phyloP scores from a whole-genome alignment of 345 rosid species.

The Nephelium lappaceum region DNA sequence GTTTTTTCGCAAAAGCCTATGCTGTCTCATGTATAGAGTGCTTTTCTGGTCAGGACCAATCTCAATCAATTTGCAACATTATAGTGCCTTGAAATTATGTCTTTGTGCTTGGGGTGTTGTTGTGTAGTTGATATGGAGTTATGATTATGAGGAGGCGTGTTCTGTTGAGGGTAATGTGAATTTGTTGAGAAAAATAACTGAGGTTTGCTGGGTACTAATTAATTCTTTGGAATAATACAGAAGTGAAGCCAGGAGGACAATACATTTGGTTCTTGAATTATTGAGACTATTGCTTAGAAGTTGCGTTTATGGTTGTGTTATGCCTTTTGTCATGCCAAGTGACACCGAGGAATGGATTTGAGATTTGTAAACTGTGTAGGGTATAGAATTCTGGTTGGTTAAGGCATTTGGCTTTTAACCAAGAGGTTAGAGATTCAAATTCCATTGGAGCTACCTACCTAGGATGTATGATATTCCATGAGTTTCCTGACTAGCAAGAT shows the following conservation, averaged over 20 bases:
- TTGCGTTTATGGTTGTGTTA: not conserved
- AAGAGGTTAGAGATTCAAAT: not conserved
- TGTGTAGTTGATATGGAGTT: not conserved
- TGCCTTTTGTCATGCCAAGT: not conserved
- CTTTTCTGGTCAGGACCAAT: too few relatives aligned
- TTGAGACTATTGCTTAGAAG: not conserved
- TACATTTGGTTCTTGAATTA: not conserved
- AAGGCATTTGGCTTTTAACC: not conserved
- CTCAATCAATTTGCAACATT: too few relatives aligned
- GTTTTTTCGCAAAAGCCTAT: not conserved
- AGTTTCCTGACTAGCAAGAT: not conserved
- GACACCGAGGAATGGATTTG: not conserved
- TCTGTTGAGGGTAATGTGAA: not conserved
- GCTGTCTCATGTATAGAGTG: too few relatives aligned
- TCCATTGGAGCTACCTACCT: not conserved
- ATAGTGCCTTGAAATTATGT: not conserved
- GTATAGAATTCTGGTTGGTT: not conserved
- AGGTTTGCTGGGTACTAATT: not conserved
- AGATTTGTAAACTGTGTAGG: not conserved
- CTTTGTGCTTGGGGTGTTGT: not conserved
- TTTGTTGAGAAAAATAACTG: not conserved
- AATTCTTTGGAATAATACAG: not conserved
- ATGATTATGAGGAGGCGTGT: not conserved
- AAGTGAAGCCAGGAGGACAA: not conserved
- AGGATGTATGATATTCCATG: not conserved